Evolutionary conservation across 2,329 filamentous ascomycete genomes (phyloP).

Genomic region (Colletotrichum eremochloae): DNA sequence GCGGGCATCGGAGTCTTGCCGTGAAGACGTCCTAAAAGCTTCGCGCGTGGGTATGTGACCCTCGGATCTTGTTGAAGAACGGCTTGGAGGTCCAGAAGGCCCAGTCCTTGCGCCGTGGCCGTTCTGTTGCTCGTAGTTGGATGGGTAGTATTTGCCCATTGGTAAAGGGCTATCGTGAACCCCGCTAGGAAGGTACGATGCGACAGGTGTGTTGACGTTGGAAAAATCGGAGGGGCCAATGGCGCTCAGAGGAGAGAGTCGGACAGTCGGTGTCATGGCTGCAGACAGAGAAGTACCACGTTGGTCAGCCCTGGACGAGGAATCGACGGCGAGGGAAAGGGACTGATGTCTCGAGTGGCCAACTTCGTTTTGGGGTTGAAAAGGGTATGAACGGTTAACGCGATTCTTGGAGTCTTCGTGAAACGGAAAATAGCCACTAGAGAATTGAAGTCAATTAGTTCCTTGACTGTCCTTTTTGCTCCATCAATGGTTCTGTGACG

Average conservation of each 20-base stretch:
- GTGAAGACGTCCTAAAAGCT: slow-evolving; percentile 46
- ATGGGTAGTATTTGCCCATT: slow-evolving; percentile 74
- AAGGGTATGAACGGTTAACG: slow-evolving; percentile 65
- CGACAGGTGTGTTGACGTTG: slow-evolving; percentile 58
- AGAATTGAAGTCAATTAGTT: slow-evolving; percentile 5
- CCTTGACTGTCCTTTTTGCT: neutral
- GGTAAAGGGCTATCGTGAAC: slow-evolving; percentile 63
- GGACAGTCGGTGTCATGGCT: slow-evolving; percentile 42
- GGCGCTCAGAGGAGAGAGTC: slow-evolving; percentile 27
- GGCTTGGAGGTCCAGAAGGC: slow-evolving; percentile 18
- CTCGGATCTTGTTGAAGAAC: slow-evolving; percentile 38
- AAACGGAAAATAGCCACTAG: slow-evolving; percentile 71
- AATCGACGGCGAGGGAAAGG: slow-evolving; percentile 51
- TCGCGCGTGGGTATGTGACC: slow-evolving; percentile 46
- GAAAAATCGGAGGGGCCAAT: slow-evolving; percentile 43
- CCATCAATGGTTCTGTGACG: neutral
- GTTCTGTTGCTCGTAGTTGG: slow-evolving; percentile 67
- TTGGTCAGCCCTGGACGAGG: slow-evolving; percentile 26
- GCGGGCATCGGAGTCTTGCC: slow-evolving; percentile 62
- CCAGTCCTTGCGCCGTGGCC: slow-evolving; percentile 42
- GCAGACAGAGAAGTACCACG: slow-evolving; percentile 8
- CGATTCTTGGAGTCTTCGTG: slow-evolving; percentile 67
- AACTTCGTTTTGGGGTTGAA: slow-evolving; percentile 59
- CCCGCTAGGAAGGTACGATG: slow-evolving; percentile 66
- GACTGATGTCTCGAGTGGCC: slow-evolving; percentile 55